A percentile compares a stretch with the other conserved stretches of the same genome.
These are phyloP conservation scores for Bolboschoenus planiculmis DNA, from an alignment of 176 grass and related monocot species.

Conservation along the genomic window DNA sequence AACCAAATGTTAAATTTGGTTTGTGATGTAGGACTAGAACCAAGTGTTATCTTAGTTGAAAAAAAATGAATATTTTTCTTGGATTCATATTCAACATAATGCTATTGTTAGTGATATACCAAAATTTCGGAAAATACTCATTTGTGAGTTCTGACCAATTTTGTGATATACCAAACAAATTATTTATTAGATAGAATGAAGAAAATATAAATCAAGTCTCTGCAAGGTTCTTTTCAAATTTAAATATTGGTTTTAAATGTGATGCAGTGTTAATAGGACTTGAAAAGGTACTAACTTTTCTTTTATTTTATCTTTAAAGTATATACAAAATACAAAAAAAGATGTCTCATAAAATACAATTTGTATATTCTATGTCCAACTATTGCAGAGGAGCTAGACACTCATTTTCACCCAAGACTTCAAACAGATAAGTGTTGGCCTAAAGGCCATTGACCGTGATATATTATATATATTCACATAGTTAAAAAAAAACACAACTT, in stretches of 20 bases:
- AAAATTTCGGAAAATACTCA: background rate
- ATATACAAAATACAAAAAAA: background rate
- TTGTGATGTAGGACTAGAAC: background rate
- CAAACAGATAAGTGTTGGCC: conserved; percentile 1
- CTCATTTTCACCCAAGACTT: background rate
- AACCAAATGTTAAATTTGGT: background rate
- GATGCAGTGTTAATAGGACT: background rate
- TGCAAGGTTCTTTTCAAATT: background rate
- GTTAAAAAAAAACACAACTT: conserved; percentile 42
- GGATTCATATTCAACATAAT: no score
- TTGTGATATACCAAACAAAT: background rate
- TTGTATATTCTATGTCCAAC: background rate
- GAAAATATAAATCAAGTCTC: background rate
- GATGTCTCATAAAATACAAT: background rate
- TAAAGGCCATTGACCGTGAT: conserved; percentile 45
- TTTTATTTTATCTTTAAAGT: background rate
- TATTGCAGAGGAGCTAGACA: background rate
- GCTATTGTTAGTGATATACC: background rate
- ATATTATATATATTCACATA: conserved; percentile 23
- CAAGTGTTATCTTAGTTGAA: background rate
- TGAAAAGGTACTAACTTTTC: no score
- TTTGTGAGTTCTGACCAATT: background rate
- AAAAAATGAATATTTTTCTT: background rate
- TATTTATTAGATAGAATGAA: background rate
- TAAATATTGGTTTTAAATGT: background rate